phyloP scores from a whole-genome alignment of 2,329 filamentous ascomycete species.

The Dactylellina leptospora region DNA sequence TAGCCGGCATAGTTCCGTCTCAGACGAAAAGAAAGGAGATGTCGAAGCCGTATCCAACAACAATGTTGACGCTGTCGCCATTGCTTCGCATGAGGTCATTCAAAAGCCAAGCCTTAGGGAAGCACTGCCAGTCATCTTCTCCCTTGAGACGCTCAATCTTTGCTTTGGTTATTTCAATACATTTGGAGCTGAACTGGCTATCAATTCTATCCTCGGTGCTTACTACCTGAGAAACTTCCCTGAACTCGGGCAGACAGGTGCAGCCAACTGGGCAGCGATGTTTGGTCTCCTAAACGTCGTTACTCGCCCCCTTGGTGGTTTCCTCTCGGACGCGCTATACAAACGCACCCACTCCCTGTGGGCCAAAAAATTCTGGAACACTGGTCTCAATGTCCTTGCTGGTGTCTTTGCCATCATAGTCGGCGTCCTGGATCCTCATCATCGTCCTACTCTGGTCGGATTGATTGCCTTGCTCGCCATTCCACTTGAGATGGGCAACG shows the following conservation, averaged over 20 bases:
- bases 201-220: conserved; percentile 69
- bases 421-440: conserved; percentile 70
- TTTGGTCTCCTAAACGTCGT: conserved; percentile 66
- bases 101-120: conserved; percentile 68
- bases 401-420: conserved; percentile 71
- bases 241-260: conserved; percentile 66
- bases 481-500: conserved; percentile 85
- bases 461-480: conserved; percentile 79
- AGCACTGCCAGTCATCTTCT: conserved; percentile 63
- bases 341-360: conserved; percentile 65
- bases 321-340: conserved; percentile 69
- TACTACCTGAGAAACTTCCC: conserved; percentile 72
- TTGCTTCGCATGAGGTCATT: conserved; percentile 62
- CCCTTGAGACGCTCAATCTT: conserved; percentile 68
- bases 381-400: conserved; percentile 67
- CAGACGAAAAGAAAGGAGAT: conserved; percentile 60
- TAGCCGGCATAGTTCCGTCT: conserved; percentile 44
- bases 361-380: conserved; percentile 72
- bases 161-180: conserved; percentile 70
- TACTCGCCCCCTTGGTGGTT: conserved; percentile 63
- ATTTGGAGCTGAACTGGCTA: conserved; percentile 71
- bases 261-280: conserved; percentile 69
- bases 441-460: conserved; percentile 74
- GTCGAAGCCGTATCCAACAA: conserved; percentile 60
- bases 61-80: conserved; percentile 58